Conservation (phyloP, 257 asterid genomes). For the Plantago ovata region DNA sequence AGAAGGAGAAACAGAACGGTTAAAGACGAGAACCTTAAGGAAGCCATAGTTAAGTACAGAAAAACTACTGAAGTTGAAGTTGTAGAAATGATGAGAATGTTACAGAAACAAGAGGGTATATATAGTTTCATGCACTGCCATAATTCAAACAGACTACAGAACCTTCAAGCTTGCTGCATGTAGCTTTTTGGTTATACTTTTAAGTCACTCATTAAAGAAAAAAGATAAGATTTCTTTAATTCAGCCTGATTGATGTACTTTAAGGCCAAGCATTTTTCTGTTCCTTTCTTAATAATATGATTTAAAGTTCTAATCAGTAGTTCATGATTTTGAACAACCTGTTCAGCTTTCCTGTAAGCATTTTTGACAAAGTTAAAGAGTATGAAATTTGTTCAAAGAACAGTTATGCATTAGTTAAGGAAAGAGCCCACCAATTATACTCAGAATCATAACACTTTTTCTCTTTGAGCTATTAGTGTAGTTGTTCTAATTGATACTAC, state of each 20-base stretch:
- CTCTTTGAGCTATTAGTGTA: background rate
- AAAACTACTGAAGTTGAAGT: conserved; percentile 3
- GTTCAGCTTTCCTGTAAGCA: background rate
- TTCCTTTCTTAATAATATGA: conserved; percentile 3
- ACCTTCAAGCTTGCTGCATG: conserved; percentile 29
- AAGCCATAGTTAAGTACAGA: conserved; percentile 17
- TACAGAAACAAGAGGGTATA: conserved; percentile 23
- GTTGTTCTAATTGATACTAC: background rate
- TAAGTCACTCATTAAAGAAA: conserved; percentile 47
- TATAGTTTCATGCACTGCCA: conserved; percentile 26
- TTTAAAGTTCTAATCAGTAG: background rate
- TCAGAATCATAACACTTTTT: background rate
- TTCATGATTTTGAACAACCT: background rate
- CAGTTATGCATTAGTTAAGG: background rate
- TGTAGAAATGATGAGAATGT: conserved; percentile 18
- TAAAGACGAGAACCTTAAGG: conserved; percentile 11
- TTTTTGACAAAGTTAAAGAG: background rate
- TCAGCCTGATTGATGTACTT: conserved; percentile 41
- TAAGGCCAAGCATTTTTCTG: conserved; percentile 46
- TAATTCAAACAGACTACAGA: conserved; percentile 3
- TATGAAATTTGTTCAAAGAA: background rate
- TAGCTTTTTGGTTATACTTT: conserved; percentile 33
- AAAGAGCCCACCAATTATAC: background rate
- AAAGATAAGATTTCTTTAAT: conserved; percentile 11
- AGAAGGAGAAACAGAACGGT: conserved; percentile 28